Evolutionary conservation across 345 rosid species (phyloP).

Genomic region (Camelina sativa): DNA sequence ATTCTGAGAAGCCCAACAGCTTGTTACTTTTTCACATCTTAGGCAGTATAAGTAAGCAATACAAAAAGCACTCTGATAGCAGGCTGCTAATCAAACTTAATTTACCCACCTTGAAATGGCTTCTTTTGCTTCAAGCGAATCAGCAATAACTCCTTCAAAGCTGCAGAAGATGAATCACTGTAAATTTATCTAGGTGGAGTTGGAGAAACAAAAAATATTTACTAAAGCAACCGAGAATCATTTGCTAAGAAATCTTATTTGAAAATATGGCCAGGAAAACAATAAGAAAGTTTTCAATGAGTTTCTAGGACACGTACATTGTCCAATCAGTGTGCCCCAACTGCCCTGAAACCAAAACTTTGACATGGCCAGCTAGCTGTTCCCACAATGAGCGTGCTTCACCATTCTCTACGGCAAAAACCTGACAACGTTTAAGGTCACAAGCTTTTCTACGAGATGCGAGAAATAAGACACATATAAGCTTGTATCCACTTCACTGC

Average conservation of each 20-base stretch:
- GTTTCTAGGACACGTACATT: slow-evolving; percentile 55
- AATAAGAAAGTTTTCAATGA: slow-evolving; percentile 19
- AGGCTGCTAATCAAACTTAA: slow-evolving; percentile 32
- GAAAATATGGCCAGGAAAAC: slow-evolving; percentile 13
- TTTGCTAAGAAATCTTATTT: slow-evolving; percentile 23
- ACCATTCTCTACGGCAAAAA: slow-evolving; percentile 66
- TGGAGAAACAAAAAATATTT: slow-evolving; percentile 29
- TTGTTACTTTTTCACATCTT: slow-evolving; percentile 23
- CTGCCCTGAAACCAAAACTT: slow-evolving; percentile 56
- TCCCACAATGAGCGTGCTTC: slow-evolving; percentile 67
- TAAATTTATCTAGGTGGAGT: slow-evolving; percentile 38
- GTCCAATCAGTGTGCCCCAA: slow-evolving; percentile 79
- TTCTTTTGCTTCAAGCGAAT: slow-evolving; percentile 85
- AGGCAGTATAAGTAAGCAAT: slow-evolving; percentile 9
- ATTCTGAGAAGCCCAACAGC: slow-evolving; percentile 27
- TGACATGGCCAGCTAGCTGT: slow-evolving; percentile 58
- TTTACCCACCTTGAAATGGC: slow-evolving; percentile 72
- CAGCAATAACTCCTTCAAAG: slow-evolving; percentile 85
- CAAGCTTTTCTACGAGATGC: slow-evolving; percentile 46
- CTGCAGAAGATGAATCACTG: slow-evolving; percentile 52
- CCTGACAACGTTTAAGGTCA: slow-evolving; percentile 59
- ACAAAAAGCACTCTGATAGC: slow-evolving; percentile 27
- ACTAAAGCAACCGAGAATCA: slow-evolving; percentile 34
- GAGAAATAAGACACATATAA: slow-evolving; percentile 25
- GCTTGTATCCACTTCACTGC: slow-evolving; percentile 24